Evolutionary conservation across 371 early-diverging fungal species (phyloP), one percentile per base, ranked within the genome.

Genomic region (Amoeboaphelidium protococcarum): DNA sequence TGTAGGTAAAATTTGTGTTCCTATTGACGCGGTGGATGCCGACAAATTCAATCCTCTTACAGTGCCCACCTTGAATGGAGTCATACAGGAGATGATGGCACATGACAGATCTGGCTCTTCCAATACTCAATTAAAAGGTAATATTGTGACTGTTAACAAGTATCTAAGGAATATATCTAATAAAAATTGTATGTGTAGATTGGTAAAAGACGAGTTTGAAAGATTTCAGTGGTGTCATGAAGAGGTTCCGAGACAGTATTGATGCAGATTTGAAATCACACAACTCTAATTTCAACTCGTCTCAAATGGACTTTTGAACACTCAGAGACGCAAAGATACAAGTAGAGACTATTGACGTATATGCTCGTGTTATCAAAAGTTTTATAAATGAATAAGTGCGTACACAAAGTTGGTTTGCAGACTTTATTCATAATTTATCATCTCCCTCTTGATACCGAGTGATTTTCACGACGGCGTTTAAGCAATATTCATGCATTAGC

Each of bases 1-100:
- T n/a, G n/a, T n/a, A n/a, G n/a, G n/a, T n/a, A 31, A 27, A 2
- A 83, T 92, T 24, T 89, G 91, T 59, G 80, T 91, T 2, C 94
- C 92, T 0, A 83, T 96, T 47, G 65, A 72, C 25, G 66, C 74
- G 1, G 68, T 68, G 26, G 56, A 55, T 10, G 82, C 82, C 53
- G 81, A 83, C 27, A 49, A 59, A 0, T 90, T 90, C 56, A 71
- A 90, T 55, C 92, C 92, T 21, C 52, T 72, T 1, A 52, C 52
- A 3, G 81, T 77, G 3, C 92, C 92, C 0, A 84, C 74, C 0
- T 52, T 91, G 21, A 50, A 56, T 2, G 56, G 63, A 27, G 57
- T 91, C 13, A 58, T 71, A 22, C 50, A 65, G 13, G 80, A 82
- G 48, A 49, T 80, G 21, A 58, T 69, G 42, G 55, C 51, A 3